A percentile compares a stretch with the other conserved stretches of the same genome.
Conservation (phyloP, 352 stramenopile species). For the Phytophthora sojae region DNA sequence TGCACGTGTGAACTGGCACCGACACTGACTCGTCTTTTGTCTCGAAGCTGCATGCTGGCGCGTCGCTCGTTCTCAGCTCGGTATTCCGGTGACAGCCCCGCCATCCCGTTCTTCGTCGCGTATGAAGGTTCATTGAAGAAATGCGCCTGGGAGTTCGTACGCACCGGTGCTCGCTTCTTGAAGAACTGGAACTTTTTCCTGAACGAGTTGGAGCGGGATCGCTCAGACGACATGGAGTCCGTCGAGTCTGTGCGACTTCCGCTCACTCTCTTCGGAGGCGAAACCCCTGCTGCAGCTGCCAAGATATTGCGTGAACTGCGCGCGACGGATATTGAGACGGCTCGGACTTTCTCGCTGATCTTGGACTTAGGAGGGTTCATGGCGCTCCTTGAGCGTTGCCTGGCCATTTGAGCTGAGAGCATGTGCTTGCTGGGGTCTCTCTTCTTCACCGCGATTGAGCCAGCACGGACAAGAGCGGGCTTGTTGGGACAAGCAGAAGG, state of each 20-base stretch:
- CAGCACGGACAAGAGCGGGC: not conserved
- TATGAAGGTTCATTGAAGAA: slow-evolving; percentile 75
- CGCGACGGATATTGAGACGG: slow-evolving; percentile 24
- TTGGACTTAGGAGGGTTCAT: slow-evolving; percentile 24
- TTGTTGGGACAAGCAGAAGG: not conserved
- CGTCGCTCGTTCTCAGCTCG: slow-evolving; percentile 70
- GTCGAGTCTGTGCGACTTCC: slow-evolving; percentile 21
- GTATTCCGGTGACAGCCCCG: slow-evolving; percentile 58
- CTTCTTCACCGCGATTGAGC: slow-evolving; percentile 22
- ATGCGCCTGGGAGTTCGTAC: slow-evolving; percentile 32
- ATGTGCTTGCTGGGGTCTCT: slow-evolving; percentile 30
- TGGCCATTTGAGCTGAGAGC: slow-evolving; percentile 23
- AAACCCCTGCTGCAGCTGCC: not conserved
- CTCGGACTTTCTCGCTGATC: slow-evolving; percentile 12
- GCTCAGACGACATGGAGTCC: not conserved
- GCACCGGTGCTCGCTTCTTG: slow-evolving; percentile 27
- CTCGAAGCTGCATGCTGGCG: slow-evolving; percentile 57
- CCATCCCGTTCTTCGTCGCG: slow-evolving; percentile 58
- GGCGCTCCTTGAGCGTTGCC: slow-evolving; percentile 33
- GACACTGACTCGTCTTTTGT: slow-evolving; percentile 71
- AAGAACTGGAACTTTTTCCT: slow-evolving; percentile 27
- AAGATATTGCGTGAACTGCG: slow-evolving; percentile 26
- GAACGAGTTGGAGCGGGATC: slow-evolving; percentile 12
- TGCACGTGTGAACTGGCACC: slow-evolving; percentile 62
- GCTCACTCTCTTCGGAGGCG: slow-evolving; percentile 14